Base-by-base conservation (phyloP, 2,329 filamentous ascomycete species). In the Trichoderma sp. region DNA sequence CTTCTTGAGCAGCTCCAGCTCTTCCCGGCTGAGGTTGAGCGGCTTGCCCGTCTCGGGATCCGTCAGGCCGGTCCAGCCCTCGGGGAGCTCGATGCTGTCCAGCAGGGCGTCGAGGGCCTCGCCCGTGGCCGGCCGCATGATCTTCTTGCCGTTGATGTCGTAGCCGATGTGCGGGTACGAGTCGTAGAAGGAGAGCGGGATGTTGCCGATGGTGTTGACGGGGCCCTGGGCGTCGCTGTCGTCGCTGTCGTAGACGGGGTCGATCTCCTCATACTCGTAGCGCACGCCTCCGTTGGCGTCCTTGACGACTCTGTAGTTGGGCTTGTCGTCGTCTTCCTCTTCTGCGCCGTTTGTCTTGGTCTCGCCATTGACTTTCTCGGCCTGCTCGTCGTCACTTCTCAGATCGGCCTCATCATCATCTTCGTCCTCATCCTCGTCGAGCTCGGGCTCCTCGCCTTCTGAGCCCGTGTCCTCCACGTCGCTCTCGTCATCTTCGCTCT, bases 81-180 rank as follows among this genome's bases (percentile, higher is more conserved):
- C 93, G 15, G 95, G 95, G 43, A 99, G 83, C 74, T 99, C 95
- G 72, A 99, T 99, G 78, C 91, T 97, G 73, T 99, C 94, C 10
- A 99, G 83, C 50, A 99, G 83, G 14, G 93, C 92, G 81, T 99
- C 95, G 39, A 99, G 81, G 43, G 95, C 95, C 75, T 97, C 90
- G 60, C 94, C 94, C 71, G 93, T 94, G 4, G 96, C 95, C 7
- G 95, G 95, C 60, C 95, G 90, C 88, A 97, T 91, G 69, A 99
- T 97, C 78, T 91, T 96, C 85, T 96, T 97, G 77, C 95, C 95
- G 77, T 99, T 96, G 80, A 99, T 98, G 73, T 97, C 92, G 79
- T 99, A 99, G 66, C 95, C 95, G 75, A 99, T 97, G 76, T 99
- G 95, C 58, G 95, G 95, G 75, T 97, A 99, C 43, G 92, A 90